These are phyloP conservation scores for Hymenoscyphus repandus DNA, from an alignment of 2,329 filamentous ascomycete genomes.

Conservation along the genomic window DNA sequence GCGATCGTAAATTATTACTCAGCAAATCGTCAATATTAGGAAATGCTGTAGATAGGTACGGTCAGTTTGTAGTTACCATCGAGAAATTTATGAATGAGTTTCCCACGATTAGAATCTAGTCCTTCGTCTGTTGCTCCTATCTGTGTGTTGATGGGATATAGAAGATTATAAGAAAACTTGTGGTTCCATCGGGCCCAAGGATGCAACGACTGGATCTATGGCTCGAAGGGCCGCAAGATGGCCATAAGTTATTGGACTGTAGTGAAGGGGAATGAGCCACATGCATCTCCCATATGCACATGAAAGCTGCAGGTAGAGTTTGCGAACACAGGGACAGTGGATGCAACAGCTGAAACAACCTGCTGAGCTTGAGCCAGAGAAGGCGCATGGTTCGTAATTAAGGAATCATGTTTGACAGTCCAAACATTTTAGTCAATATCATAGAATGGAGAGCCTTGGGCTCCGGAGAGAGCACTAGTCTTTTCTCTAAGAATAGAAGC, in stretches of 20 bases:
- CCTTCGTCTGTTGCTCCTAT: no score
- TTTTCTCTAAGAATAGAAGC: no score
- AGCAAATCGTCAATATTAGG: no score
- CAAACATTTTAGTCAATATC: neutral
- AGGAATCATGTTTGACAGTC: neutral
- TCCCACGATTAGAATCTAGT: no score
- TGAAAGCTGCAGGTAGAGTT: neutral
- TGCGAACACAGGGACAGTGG: neutral
- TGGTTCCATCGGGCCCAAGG: slow-evolving; percentile 1
- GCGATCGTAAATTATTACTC: no score
- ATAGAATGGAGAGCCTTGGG: neutral
- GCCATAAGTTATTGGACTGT: slow-evolving; percentile 28
- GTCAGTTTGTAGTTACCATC: no score
- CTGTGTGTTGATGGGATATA: no score
- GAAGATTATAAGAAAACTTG: neutral
- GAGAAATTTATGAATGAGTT: no score
- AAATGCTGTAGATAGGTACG: no score
- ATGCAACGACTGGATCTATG: slow-evolving; percentile 24
- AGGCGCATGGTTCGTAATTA: neutral
- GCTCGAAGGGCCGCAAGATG: slow-evolving; percentile 26
- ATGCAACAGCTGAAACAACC: neutral
- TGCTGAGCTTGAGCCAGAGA: neutral
- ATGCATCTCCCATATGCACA: slow-evolving; percentile 30
- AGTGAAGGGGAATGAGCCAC: slow-evolving; percentile 13
- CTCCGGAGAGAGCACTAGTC: no score